Conservation (phyloP, 371 early-diverging fungal species). For the Syncephalis fuscata region DNA sequence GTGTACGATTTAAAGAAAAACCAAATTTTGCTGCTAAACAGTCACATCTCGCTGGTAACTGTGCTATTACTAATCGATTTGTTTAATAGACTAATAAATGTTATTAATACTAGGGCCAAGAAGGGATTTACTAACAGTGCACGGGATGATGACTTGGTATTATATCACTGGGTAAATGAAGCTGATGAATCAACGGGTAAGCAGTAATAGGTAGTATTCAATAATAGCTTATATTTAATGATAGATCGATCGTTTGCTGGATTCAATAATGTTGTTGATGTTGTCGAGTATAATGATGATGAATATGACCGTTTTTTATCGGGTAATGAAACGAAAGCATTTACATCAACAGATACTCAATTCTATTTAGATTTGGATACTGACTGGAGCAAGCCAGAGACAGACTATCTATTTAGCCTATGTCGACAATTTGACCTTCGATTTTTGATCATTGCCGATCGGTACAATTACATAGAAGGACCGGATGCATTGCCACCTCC, state of each 20-base stretch:
- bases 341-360: not conserved
- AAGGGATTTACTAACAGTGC: constrained; percentile 64
- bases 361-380: constrained; percentile 20
- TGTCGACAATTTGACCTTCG: constrained; percentile 63
- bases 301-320: constrained; percentile 30
- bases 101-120: constrained; percentile 27
- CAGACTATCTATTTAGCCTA: constrained; percentile 60
- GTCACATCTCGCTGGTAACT: constrained; percentile 11
- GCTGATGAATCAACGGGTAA: constrained; percentile 21
- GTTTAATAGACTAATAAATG: no score
- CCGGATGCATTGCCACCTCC: constrained; percentile 4
- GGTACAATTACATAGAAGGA: constrained; percentile 42
- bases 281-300: constrained; percentile 44
- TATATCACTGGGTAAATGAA: constrained; percentile 65
- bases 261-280: constrained; percentile 41
- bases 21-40: constrained; percentile 44
- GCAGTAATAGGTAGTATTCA: constrained; percentile 1
- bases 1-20: constrained; percentile 43
- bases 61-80: constrained; percentile 20
- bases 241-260: constrained; percentile 43
- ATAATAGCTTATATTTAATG: not conserved
- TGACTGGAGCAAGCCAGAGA: constrained; percentile 75
- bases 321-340: not conserved
- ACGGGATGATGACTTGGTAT: constrained; percentile 43
- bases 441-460: constrained; percentile 69